phyloP scores from a whole-genome alignment of 2,329 filamentous ascomycete species.

The Boeremia exigua region DNA sequence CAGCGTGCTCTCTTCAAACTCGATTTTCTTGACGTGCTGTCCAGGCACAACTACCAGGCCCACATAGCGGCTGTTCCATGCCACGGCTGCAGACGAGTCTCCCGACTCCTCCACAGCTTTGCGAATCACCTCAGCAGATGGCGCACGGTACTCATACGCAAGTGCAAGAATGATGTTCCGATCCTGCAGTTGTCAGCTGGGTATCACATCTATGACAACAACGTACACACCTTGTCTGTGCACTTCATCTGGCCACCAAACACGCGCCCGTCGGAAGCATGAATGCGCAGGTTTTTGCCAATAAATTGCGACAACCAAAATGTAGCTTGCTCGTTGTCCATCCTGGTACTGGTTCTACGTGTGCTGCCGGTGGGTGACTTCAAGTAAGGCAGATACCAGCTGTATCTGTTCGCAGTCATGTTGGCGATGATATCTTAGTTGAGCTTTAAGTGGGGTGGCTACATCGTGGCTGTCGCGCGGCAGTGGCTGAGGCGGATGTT shows the following conservation, averaged over 20 bases:
- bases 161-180: conserved; percentile 85
- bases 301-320: conserved; percentile 70
- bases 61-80: conserved; percentile 85
- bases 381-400: conserved; percentile 29
- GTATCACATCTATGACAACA: neutral
- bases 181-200: conserved; percentile 62
- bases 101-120: conserved; percentile 40
- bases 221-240: conserved; percentile 77
- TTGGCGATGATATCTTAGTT: conserved; percentile 10
- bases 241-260: conserved; percentile 94
- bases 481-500: conserved; percentile 11
- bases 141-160: conserved; percentile 88
- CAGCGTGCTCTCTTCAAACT: conserved; percentile 70
- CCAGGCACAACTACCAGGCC: conserved; percentile 91
- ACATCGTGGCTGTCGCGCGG: conserved; percentile 7
- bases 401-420: conserved; percentile 19
- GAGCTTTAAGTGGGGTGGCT: conserved; percentile 19
- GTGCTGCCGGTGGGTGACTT: conserved; percentile 13
- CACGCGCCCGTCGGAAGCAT: conserved; percentile 81
- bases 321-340: conserved; percentile 61
- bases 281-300: conserved; percentile 78
- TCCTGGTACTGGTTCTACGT: conserved; percentile 27
- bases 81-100: conserved; percentile 60
- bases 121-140: conserved; percentile 56
- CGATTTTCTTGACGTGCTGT: conserved; percentile 83